Evolutionary conservation across 1,284 basidiomycete species (phyloP).

Genomic region (Neonothopanus nambi): DNA sequence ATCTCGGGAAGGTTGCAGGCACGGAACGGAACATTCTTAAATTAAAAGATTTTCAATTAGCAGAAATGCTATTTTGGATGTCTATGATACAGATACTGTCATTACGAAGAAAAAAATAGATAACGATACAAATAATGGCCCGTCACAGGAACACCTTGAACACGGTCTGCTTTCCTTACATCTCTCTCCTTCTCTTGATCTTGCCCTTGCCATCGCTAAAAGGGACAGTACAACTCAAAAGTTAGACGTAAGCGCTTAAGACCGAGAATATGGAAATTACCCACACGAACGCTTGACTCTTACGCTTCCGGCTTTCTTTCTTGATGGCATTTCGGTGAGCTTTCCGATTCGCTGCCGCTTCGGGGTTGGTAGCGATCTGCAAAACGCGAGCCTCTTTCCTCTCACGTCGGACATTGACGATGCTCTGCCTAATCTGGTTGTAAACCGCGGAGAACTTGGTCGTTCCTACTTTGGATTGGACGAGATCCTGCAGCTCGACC

Average conservation of each 20-base stretch:
- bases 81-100: too few species aligned
- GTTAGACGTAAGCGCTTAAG: not conserved
- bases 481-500: conserved; percentile 84
- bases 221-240: not conserved
- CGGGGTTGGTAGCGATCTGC: conserved; percentile 71
- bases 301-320: conserved; percentile 83
- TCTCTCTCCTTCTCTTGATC: conserved; percentile 37
- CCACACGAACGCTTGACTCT: conserved; percentile 60
- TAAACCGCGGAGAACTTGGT: conserved; percentile 81
- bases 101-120: not conserved
- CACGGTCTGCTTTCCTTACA: conserved; percentile 14
- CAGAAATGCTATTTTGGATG: too few species aligned
- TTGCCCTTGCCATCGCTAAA: conserved; percentile 40
- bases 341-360: conserved; percentile 76
- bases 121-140: conserved; percentile 6
- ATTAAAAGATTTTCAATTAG: too few species aligned
- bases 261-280: conserved; percentile 24
- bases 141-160: not conserved
- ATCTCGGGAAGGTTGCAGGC: too few species aligned
- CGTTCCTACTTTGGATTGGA: conserved; percentile 85
- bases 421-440: conserved; percentile 76
- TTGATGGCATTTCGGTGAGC: conserved; percentile 67
- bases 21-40: too few species aligned
- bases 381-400: conserved; percentile 68
- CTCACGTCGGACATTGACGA: conserved; percentile 69